Evolutionary conservation across 441 rosid species (phyloP).

Genomic region (Hura crepitans): DNA sequence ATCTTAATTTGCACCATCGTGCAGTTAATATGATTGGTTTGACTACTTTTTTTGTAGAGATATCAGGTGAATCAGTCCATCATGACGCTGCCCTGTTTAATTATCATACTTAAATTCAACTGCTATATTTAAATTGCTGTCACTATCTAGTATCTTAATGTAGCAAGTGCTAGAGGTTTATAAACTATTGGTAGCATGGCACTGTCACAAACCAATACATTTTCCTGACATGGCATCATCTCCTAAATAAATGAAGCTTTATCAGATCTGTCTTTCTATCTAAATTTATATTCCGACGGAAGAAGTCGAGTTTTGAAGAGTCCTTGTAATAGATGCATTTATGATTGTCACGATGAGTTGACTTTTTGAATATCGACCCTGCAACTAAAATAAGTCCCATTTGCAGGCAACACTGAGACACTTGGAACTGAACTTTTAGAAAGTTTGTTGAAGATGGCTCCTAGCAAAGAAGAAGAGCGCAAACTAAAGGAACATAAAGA

Average conservation of each 20-base stretch:
- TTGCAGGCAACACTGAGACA: slow-evolving; percentile 69
- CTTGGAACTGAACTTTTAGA: slow-evolving; percentile 93
- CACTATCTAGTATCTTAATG: not conserved
- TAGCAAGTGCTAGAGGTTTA: not conserved
- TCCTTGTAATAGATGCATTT: not conserved
- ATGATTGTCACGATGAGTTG: not conserved
- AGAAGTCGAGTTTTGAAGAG: not conserved
- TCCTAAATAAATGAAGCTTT: slow-evolving; percentile 8
- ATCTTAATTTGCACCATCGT: not conserved
- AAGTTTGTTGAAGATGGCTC: slow-evolving; percentile 83
- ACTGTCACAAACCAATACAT: not conserved
- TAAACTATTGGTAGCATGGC: slow-evolving; percentile 1
- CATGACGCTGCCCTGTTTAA: not conserved
- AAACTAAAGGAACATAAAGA: slow-evolving; percentile 66
- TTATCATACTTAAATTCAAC: slow-evolving; percentile 2
- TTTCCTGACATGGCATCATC: not conserved
- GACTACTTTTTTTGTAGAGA: too few species aligned
- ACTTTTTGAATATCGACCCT: not conserved
- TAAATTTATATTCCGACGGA: not conserved
- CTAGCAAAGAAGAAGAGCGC: slow-evolving; percentile 79
- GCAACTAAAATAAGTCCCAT: slow-evolving; percentile 3
- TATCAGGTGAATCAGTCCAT: not conserved
- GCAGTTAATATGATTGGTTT: too few species aligned
- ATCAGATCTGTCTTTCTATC: not conserved
- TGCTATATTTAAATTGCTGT: not conserved